Conservation (phyloP, 768 basidiomycete genomes). For the Trametes gibbosa region DNA sequence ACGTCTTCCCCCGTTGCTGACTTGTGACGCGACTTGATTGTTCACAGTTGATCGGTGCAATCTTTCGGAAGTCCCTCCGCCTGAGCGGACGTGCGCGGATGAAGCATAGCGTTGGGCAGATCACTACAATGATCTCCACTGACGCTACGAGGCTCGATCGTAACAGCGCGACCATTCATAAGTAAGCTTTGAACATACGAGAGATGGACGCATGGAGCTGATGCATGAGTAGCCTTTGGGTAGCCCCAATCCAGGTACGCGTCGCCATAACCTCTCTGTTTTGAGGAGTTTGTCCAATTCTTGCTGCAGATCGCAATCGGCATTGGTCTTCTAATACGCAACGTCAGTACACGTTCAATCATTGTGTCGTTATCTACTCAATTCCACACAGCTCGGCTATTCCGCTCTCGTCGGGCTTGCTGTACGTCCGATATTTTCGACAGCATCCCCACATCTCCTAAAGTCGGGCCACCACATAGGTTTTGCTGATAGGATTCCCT, state of each 20-base stretch:
- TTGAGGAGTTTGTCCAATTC: too few relatives aligned
- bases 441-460: too few relatives aligned
- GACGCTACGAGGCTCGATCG: slow-evolving; percentile 57
- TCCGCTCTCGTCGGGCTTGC: slow-evolving; percentile 14
- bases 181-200: slow-evolving; percentile 16
- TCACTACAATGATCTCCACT: slow-evolving; percentile 68
- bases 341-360: slow-evolving; percentile 36
- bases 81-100: slow-evolving; percentile 58
- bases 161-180: slow-evolving; percentile 39
- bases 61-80: slow-evolving; percentile 67
- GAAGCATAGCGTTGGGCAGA: slow-evolving; percentile 60
- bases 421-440: neutral
- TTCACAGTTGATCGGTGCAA: slow-evolving; percentile 38
- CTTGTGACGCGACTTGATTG: neutral
- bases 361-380: neutral
- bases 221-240: slow-evolving; percentile 44
- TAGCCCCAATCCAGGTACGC: slow-evolving; percentile 55
- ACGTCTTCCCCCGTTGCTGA: neutral
- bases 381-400: neutral
- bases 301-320: slow-evolving; percentile 50
- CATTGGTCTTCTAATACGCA: slow-evolving; percentile 58
- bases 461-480: slow-evolving; percentile 21
- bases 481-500: slow-evolving; percentile 57
- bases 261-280: neutral
- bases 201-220: neutral